These are phyloP conservation scores for Cercospora janseana DNA, from an alignment of 2,329 filamentous ascomycete genomes.

Conservation along the genomic window DNA sequence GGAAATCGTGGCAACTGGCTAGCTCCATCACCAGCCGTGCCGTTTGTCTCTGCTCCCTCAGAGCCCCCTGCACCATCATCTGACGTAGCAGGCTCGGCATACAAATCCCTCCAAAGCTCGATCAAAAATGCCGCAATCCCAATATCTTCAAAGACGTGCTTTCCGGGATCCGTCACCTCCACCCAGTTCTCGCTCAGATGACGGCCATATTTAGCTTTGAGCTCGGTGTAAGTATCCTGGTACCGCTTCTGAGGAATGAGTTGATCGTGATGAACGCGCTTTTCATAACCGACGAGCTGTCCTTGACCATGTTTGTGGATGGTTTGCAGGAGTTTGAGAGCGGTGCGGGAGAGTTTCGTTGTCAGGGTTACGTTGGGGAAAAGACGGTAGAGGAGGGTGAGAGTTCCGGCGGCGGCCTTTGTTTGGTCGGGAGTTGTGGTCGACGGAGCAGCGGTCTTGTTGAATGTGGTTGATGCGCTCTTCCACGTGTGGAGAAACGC, in stretches of 20 bases:
- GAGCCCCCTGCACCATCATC: too few species aligned
- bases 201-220: slow-evolving; percentile 78
- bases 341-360: slow-evolving; percentile 59
- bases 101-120: slow-evolving; percentile 87
- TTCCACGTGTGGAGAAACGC: slow-evolving; percentile 72
- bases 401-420: slow-evolving; percentile 5
- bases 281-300: slow-evolving; percentile 65
- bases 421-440: neutral
- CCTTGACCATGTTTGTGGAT: slow-evolving; percentile 73
- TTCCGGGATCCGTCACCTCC: slow-evolving; percentile 80
- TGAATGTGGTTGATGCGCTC: slow-evolving; percentile 18
- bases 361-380: slow-evolving; percentile 50
- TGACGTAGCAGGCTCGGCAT: slow-evolving; percentile 41
- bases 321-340: slow-evolving; percentile 64
- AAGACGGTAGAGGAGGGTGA: slow-evolving; percentile 21
- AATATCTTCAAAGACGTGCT: slow-evolving; percentile 94
- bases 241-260: slow-evolving; percentile 73
- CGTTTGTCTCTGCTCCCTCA: neutral
- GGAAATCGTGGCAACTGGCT: slow-evolving; percentile 57
- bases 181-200: slow-evolving; percentile 72
- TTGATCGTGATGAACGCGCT: slow-evolving; percentile 79
- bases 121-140: slow-evolving; percentile 88
- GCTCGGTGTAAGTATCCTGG: slow-evolving; percentile 75
- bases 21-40: neutral
- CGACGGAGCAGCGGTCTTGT: neutral